Evolutionary conservation across 2,329 filamentous ascomycete genomes (phyloP).

Genomic region (Canariomyces notabilis): DNA sequence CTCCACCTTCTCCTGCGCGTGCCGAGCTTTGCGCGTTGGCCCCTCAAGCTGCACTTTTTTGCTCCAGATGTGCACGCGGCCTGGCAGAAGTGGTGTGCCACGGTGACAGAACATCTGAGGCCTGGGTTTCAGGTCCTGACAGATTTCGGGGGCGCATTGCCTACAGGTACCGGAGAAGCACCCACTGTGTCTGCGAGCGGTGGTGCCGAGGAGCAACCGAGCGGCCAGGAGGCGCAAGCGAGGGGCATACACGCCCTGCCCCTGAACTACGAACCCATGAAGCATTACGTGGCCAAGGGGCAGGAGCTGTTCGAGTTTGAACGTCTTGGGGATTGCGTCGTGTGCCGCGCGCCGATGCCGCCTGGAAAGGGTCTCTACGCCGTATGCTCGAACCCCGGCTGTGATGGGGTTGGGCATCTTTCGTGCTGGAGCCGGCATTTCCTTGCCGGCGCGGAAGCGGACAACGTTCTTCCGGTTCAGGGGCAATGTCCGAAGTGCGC

Average conservation of each 20-base stretch:
- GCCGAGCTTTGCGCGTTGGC: conserved; percentile 77
- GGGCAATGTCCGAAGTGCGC: conserved; percentile 70
- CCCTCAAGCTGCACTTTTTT: conserved; percentile 76
- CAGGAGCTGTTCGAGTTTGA: conserved; percentile 52
- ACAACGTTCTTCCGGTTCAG: conserved; percentile 57
- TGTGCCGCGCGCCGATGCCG: conserved; percentile 45
- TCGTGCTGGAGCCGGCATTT: conserved; percentile 55
- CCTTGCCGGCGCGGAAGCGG: conserved; percentile 32
- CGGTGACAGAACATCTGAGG: conserved; percentile 44
- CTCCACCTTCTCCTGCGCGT: conserved; percentile 75
- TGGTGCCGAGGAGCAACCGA: neutral
- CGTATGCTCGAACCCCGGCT: conserved; percentile 50
- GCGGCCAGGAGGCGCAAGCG: conserved; percentile 6
- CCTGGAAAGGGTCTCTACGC: conserved; percentile 49
- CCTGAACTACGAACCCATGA: conserved; percentile 51
- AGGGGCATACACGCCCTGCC: conserved; percentile 51
- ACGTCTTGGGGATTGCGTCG: conserved; percentile 48
- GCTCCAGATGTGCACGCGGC: conserved; percentile 59
- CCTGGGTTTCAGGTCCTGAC: conserved; percentile 48
- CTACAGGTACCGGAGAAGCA: conserved; percentile 4
- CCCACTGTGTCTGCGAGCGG: neutral
- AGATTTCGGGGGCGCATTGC: conserved; percentile 43
- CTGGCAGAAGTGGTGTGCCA: conserved; percentile 59
- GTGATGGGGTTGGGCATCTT: conserved; percentile 55
- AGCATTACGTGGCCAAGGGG: conserved; percentile 51